phyloP scores from a whole-genome alignment of 805 yeast genomes.

The Yamadazyma akitaensis region DNA sequence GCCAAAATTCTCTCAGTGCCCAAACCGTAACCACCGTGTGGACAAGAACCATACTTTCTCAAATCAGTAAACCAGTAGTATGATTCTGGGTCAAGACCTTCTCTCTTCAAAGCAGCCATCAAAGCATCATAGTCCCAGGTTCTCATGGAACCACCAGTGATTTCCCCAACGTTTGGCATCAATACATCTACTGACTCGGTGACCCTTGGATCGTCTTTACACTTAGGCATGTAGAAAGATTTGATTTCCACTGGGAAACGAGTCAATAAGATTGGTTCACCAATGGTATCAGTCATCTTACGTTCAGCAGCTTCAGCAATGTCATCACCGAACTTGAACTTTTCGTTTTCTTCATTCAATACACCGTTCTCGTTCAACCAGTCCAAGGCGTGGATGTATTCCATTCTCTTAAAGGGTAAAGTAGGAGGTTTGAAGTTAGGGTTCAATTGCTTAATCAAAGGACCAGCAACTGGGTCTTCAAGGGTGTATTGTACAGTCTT shows the following conservation, averaged over 20 bases:
- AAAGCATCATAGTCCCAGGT: conserved; percentile 78
- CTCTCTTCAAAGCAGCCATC: conserved; percentile 88
- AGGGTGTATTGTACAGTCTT: conserved; percentile 69
- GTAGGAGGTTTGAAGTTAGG: conserved; percentile 83
- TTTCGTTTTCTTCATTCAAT: conserved; percentile 90
- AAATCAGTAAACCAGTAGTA: conserved; percentile 97
- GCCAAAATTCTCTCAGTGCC: conserved; percentile 98
- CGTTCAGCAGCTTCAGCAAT: conserved; percentile 99
- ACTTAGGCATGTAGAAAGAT: conserved; percentile 96
- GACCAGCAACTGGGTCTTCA: conserved; percentile 91
- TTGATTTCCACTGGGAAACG: conserved; percentile 97
- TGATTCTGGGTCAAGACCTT: conserved; percentile 72
- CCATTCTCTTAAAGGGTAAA: conserved; percentile 87
- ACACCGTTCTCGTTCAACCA: conserved; percentile 97
- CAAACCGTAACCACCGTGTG: conserved; percentile 98
- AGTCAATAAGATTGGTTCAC: conserved; percentile 86
- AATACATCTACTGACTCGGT: conserved; percentile 97
- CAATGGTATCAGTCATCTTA: conserved; percentile 93
- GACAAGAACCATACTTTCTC: conserved; percentile 95
- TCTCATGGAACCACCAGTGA: conserved; percentile 99
- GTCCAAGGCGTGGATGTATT: conserved; percentile 83
- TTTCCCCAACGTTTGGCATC: conserved; percentile 99
- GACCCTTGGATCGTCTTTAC: conserved; percentile 85
- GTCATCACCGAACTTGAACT: conserved; percentile 96
- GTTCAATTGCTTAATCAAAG: conserved; percentile 85